These are phyloP conservation scores for Blastocladiella emersonii DNA, from an alignment of 371 early-diverging fungal species.

Conservation along the genomic window DNA sequence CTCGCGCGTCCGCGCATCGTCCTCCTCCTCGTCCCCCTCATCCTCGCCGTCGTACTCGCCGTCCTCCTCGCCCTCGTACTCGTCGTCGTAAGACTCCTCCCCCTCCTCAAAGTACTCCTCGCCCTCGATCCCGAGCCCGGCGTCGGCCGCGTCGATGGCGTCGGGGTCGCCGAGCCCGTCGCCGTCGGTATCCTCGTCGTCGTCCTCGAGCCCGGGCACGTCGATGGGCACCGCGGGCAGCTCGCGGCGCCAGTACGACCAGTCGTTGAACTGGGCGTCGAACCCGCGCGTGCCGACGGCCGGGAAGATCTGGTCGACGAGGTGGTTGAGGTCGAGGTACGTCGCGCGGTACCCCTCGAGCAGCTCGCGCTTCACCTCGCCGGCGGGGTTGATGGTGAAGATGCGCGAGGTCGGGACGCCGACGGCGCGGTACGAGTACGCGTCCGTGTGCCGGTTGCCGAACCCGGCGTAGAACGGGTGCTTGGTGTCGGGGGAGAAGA, in stretches of 20 bases:
- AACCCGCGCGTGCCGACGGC: slow-evolving; percentile 21
- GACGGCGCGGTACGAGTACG: slow-evolving; percentile 88
- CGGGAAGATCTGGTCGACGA: slow-evolving; percentile 95
- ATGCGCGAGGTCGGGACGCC: slow-evolving; percentile 87
- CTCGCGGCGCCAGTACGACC: slow-evolving; percentile 64
- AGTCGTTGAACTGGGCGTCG: slow-evolving; percentile 66
- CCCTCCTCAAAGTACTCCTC: slow-evolving; percentile 1
- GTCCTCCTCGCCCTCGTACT: slow-evolving; percentile 1
- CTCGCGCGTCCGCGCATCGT: slow-evolving; percentile 10
- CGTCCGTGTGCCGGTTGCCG: slow-evolving; percentile 93
- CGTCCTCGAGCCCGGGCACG: not conserved
- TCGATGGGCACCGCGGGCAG: slow-evolving; percentile 26
- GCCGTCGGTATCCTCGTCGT: not conserved
- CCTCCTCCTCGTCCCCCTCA: slow-evolving; percentile 5
- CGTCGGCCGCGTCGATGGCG: not conserved
- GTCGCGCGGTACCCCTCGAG: slow-evolving; percentile 67
- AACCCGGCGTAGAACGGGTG: slow-evolving; percentile 97
- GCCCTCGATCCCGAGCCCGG: not conserved
- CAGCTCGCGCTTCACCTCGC: slow-evolving; percentile 84
- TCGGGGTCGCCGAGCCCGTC: not conserved
- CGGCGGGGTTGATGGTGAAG: slow-evolving; percentile 90
- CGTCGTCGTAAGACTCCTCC: slow-evolving; percentile 5
- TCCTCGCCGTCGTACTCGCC: slow-evolving; percentile 8
- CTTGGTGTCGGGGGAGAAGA: slow-evolving; percentile 49
- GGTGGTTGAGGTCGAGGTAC: slow-evolving; percentile 73